Evolutionary conservation across 441 rosid genomes (phyloP), one percentile per base, ranked within the genome.

Genomic region (Gossypium gossypioides): DNA sequence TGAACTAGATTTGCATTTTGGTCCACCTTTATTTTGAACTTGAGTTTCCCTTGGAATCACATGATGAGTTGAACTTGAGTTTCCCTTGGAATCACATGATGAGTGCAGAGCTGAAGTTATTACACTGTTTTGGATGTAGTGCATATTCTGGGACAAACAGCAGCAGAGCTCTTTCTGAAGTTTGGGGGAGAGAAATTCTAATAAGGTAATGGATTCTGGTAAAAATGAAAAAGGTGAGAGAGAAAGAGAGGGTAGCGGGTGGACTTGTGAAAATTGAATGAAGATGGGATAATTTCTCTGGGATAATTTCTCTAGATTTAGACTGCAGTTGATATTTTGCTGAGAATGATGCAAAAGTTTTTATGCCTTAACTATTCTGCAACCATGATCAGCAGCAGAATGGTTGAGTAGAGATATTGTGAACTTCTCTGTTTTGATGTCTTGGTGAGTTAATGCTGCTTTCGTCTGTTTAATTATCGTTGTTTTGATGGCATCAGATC

Each of bases 401-500:
- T n/a, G n/a, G n/a, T 22, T 44, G 54, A 65, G 56, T 65, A 44
- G 69, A 13, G 6, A 22, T 24, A n/a, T 1, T 44, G 12, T 44
- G 6, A 19, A 44, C 6, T 0, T 42, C 55, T 22, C 69, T 44
- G 18, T 67, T 67, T 66, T 27, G 25, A 48, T 67, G 71, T 25
- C 44, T 50, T 67, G 6, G n/a, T 2, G 42, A 12, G 71, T 67
- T 67, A 48, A 10, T 69, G 16, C 32, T 13, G 16, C 48, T 54
- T 56, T 62, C 19, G 9, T 24, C 19, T 19, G 10, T 71, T 15
- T 69, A 37, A 70, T 50, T 27, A 24, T 65, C 2, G 0, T 4
- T 51, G 50, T 21, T 65, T 6, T 61, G 16, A 51, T 42, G 22
- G 13, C 18, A 46, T 68, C 81, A 88, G 93, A 83, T 85, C 74